phyloP scores from a whole-genome alignment of 805 yeast genomes.

The Candida railenensis region DNA sequence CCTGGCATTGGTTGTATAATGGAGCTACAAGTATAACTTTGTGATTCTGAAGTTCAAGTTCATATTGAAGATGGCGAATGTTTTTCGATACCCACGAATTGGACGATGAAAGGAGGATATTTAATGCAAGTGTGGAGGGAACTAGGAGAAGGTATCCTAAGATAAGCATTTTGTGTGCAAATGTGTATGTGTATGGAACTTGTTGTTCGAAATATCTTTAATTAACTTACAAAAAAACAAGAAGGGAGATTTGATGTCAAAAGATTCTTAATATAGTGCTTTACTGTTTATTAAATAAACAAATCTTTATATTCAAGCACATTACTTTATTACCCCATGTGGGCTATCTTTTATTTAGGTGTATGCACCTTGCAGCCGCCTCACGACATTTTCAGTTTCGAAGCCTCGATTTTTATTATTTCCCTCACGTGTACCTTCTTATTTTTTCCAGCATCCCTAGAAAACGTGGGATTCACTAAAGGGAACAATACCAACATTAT shows the following conservation, averaged over 20 bases:
- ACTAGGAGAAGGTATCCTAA: neutral
- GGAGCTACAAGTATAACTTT: constrained; percentile 33
- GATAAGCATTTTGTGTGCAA: neutral
- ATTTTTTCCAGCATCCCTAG: neutral
- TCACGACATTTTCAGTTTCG: neutral
- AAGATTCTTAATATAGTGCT: neutral
- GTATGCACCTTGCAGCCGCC: neutral
- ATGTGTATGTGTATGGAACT: too few species aligned
- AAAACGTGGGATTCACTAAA: neutral
- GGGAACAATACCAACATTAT: too few species aligned
- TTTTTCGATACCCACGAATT: constrained; percentile 41
- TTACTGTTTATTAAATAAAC: neutral
- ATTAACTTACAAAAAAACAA: neutral
- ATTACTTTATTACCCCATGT: neutral
- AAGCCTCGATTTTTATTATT: neutral
- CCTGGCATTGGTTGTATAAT: constrained; percentile 17
- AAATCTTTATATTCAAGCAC: neutral
- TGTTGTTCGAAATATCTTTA: too few species aligned
- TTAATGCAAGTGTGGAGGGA: constrained; percentile 14
- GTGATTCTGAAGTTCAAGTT: constrained; percentile 28
- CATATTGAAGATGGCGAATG: constrained; percentile 25
- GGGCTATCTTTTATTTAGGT: neutral
- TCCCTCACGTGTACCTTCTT: neutral
- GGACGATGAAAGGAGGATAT: constrained; percentile 29
- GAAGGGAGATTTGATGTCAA: too few species aligned